phyloP scores from a whole-genome alignment of 1,139 yeast genomes.

The Kazachstania sp. region DNA sequence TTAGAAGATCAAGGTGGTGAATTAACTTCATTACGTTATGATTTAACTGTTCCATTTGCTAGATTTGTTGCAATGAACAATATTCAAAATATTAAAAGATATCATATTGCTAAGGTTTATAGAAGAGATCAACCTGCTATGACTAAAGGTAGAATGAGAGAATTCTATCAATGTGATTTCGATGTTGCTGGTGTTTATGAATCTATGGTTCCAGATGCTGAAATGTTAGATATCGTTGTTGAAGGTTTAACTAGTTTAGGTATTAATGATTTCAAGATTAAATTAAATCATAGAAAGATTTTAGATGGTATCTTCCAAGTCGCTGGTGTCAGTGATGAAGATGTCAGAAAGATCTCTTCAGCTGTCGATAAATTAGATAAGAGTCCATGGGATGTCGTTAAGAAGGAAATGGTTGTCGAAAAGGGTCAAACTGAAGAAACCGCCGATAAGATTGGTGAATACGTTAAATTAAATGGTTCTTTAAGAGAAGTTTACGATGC shows the following conservation, averaged over 20 bases:
- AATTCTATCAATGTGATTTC: slow-evolving; percentile 95
- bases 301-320: slow-evolving; percentile 92
- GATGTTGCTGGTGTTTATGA: slow-evolving; percentile 92
- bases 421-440: slow-evolving; percentile 85
- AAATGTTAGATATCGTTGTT: slow-evolving; percentile 66
- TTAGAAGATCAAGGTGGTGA: slow-evolving; percentile 99
- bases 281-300: slow-evolving; percentile 89
- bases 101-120: slow-evolving; percentile 94
- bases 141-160: slow-evolving; percentile 99
- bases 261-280: slow-evolving; percentile 78
- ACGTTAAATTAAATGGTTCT: slow-evolving; percentile 75
- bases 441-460: slow-evolving; percentile 87
- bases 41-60: slow-evolving; percentile 95
- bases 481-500: slow-evolving; percentile 56
- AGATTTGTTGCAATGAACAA: slow-evolving; percentile 93
- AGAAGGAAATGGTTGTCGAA: slow-evolving; percentile 83
- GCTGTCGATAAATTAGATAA: slow-evolving; percentile 96
- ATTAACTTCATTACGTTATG: slow-evolving; percentile 87
- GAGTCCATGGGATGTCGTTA: slow-evolving; percentile 89
- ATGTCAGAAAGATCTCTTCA: slow-evolving; percentile 83
- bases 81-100: slow-evolving; percentile 79
- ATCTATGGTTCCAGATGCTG: slow-evolving; percentile 93
- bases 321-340: slow-evolving; percentile 91
- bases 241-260: slow-evolving; percentile 83
- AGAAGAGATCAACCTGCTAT: slow-evolving; percentile 99